A percentile compares a stretch with the other conserved stretches of the same genome.
These are phyloP conservation scores for Kitagawia praeruptora DNA, from an alignment of 129 eudicot species.

Conservation along the genomic window DNA sequence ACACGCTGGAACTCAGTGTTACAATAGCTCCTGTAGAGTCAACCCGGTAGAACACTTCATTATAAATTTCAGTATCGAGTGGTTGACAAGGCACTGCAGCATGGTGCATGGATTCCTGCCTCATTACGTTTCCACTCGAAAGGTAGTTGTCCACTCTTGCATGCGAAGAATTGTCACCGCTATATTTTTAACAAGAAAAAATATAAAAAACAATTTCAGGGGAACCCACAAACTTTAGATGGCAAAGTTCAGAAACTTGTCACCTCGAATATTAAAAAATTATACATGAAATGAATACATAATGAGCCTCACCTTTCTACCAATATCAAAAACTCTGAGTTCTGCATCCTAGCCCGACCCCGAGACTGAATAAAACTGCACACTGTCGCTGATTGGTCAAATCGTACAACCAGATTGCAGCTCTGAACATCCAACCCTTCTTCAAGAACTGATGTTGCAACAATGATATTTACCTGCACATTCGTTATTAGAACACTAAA, in stretches of 20 bases:
- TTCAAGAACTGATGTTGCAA: conserved; percentile 93
- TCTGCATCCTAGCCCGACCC: conserved; percentile 91
- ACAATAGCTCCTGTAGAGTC: conserved; percentile 67
- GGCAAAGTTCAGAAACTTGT: neutral
- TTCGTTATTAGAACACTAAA: neutral
- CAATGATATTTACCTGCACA: conserved; percentile 68
- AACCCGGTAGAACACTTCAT: conserved; percentile 46
- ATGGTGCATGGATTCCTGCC: conserved; percentile 60
- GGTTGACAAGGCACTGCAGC: conserved; percentile 67
- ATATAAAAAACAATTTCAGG: neutral
- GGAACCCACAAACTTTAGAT: neutral
- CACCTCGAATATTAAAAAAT: neutral
- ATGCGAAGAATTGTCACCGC: conserved; percentile 45
- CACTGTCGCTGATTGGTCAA: conserved; percentile 66
- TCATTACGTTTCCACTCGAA: conserved; percentile 56
- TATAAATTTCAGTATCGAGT: conserved; percentile 26
- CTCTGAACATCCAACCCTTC: conserved; percentile 97
- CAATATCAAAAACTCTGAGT: conserved; percentile 70
- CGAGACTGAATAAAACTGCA: conserved; percentile 97
- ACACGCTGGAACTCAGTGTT: conserved; percentile 61
- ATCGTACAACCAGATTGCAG: conserved; percentile 86
- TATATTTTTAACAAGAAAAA: conserved; percentile 18
- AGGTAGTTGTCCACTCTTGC: conserved; percentile 41
- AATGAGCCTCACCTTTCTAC: conserved; percentile 40
- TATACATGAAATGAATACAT: neutral